phyloP scores from a whole-genome alignment of 116 monocot genomes.

The Phalaenopsis hybrid region DNA sequence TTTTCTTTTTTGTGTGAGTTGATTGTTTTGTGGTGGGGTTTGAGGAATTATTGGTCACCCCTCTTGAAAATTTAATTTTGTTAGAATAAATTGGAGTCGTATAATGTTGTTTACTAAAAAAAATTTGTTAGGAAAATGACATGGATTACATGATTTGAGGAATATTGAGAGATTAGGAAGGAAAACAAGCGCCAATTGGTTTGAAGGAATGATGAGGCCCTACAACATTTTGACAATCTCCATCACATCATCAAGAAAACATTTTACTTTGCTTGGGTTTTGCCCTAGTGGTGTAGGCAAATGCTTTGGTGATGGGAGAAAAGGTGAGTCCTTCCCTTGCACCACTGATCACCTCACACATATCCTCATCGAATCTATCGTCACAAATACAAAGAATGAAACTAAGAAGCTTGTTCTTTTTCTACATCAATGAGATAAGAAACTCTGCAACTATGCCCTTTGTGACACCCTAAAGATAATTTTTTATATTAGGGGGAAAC shows the following conservation, averaged over 20 bases:
- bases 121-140: too few relatives aligned
- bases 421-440: conserved; percentile 23
- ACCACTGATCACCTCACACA: conserved; percentile 41
- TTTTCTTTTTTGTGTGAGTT: too few relatives aligned
- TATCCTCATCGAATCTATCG: conserved; percentile 52
- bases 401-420: conserved; percentile 20
- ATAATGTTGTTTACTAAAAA: too few relatives aligned
- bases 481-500: too few relatives aligned
- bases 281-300: conserved; percentile 48
- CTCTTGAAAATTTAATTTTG: too few relatives aligned
- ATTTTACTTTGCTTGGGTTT: conserved; percentile 50
- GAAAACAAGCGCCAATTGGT: not conserved
- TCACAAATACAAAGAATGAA: conserved; percentile 67
- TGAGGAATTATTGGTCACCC: too few relatives aligned
- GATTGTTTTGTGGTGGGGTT: too few relatives aligned
- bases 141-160: not conserved
- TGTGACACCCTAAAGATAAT: conserved; percentile 35
- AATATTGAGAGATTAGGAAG: not conserved
- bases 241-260: conserved; percentile 36
- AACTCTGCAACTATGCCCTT: conserved; percentile 45
- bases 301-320: conserved; percentile 30
- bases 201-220: conserved; percentile 32
- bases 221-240: conserved; percentile 38
- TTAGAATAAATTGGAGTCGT: too few relatives aligned
- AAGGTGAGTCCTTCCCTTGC: conserved; percentile 14